Percentiles rank a stretch among this genome's conserved stretches.
These are phyloP conservation scores for Forsythia suspensa DNA, from an alignment of 257 asterid species.

Conservation along the genomic window DNA sequence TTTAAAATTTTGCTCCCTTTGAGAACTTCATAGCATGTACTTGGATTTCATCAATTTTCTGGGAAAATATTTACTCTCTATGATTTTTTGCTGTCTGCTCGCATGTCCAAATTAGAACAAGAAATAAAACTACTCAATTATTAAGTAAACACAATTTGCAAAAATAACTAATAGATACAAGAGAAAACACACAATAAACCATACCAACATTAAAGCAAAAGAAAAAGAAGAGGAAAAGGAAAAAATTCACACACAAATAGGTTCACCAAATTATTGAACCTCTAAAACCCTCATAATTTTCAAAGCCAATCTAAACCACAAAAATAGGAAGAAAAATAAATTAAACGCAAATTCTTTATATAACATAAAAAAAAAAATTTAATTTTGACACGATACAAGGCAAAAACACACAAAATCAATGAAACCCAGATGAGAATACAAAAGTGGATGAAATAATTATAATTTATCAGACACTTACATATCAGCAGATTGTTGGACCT, in stretches of 20 bases:
- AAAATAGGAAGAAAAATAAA: neutral
- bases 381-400: constrained; percentile 13
- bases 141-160: constrained; percentile 9
- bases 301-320: constrained; percentile 19
- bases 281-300: constrained; percentile 8
- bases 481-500: constrained; percentile 90
- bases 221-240: neutral
- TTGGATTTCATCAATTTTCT: neutral
- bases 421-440: constrained; percentile 28
- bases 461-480: constrained; percentile 43
- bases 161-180: neutral
- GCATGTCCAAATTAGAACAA: neutral
- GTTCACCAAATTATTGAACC: neutral
- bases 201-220: neutral
- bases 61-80: neutral
- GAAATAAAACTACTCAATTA: constrained; percentile 20
- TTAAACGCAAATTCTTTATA: neutral
- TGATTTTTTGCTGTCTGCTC: neutral
- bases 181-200: neutral
- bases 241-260: neutral
- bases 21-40: too few species aligned
- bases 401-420: constrained; percentile 17
- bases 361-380: constrained; percentile 10
- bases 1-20: too few species aligned
- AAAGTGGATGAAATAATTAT: neutral